Conservation (phyloP, 495 filamentous ascomycete species). For the Penicillium coffeae region DNA sequence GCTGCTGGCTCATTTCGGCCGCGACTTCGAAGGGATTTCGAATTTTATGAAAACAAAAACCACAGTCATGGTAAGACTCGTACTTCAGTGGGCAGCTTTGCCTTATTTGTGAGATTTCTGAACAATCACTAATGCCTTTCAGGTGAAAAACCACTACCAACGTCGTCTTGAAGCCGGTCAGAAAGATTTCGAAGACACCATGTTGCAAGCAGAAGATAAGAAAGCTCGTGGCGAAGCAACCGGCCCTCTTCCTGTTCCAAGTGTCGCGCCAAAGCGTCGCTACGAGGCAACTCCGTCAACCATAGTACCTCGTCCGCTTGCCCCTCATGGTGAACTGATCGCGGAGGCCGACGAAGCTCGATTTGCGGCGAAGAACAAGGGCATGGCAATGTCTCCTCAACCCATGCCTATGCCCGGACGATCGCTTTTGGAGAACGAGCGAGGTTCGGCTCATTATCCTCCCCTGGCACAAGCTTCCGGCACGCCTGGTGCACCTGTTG, state of each 20-base stretch:
- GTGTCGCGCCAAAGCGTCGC: slow-evolving; percentile 56
- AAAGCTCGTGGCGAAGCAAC: slow-evolving; percentile 64
- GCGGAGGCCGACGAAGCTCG: slow-evolving; percentile 52
- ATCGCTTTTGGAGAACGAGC: slow-evolving; percentile 34
- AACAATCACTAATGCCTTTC: too few species aligned
- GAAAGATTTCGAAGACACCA: slow-evolving; percentile 64
- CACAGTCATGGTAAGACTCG: slow-evolving; percentile 73
- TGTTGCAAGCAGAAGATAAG: slow-evolving; percentile 66
- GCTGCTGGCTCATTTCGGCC: slow-evolving; percentile 77
- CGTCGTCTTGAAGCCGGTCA: slow-evolving; percentile 69
- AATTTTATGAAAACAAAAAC: slow-evolving; percentile 88
- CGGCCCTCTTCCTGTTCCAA: slow-evolving; percentile 60
- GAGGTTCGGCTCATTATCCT: slow-evolving; percentile 34
- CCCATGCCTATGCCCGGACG: slow-evolving; percentile 30
- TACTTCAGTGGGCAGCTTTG: neutral
- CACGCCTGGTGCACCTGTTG: slow-evolving; percentile 25
- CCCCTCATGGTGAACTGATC: slow-evolving; percentile 51
- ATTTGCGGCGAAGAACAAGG: slow-evolving; percentile 42
- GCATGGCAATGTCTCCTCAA: slow-evolving; percentile 30
- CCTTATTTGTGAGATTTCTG: too few species aligned
- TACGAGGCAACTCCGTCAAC: slow-evolving; percentile 54
- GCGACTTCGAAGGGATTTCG: slow-evolving; percentile 82
- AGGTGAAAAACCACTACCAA: slow-evolving; percentile 93
- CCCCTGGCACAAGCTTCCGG: slow-evolving; percentile 43
- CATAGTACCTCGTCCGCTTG: slow-evolving; percentile 56